Conservation (phyloP, 2,329 filamentous ascomycete genomes). For the Leptoxyphium fumago region DNA sequence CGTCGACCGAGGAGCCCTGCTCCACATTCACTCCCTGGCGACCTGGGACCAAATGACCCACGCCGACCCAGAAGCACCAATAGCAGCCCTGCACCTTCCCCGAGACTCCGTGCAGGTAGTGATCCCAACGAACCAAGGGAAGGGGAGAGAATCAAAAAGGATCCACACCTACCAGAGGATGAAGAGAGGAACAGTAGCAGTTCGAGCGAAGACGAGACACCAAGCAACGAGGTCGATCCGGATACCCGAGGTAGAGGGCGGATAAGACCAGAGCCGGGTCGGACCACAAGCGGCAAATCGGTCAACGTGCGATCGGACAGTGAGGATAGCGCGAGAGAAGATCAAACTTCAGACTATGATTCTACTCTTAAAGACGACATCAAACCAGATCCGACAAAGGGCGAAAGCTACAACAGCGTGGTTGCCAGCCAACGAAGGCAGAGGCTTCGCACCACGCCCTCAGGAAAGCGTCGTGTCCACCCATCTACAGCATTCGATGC, state of each 20-base stretch:
- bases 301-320: conserved; percentile 8
- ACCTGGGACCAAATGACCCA: conserved; percentile 19
- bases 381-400: conserved; percentile 22
- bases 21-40: conserved; percentile 14
- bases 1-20: conserved; percentile 12
- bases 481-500: conserved; percentile 75
- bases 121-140: conserved; percentile 8
- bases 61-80: conserved; percentile 11
- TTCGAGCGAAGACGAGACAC: conserved; percentile 17
- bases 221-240: conserved; percentile 11
- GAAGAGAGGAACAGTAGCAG: conserved; percentile 6
- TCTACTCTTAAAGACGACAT: conserved; percentile 5
- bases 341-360: conserved; percentile 16
- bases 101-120: conserved; percentile 12
- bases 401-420: conserved; percentile 17
- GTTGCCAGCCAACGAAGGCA: conserved; percentile 14
- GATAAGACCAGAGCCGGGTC: conserved; percentile 19
- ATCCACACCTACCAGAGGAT: conserved; percentile 8
- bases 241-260: conserved; percentile 16
- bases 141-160: conserved; percentile 13
- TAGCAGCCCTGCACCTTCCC: conserved; percentile 14
- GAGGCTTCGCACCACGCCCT: conserved; percentile 8
- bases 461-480: conserved; percentile 40
- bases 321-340: conserved; percentile 8
- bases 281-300: conserved; percentile 19